Conservation (phyloP, 192 early-diverging fungal genomes). For the Backusella parvicylindrica region DNA sequence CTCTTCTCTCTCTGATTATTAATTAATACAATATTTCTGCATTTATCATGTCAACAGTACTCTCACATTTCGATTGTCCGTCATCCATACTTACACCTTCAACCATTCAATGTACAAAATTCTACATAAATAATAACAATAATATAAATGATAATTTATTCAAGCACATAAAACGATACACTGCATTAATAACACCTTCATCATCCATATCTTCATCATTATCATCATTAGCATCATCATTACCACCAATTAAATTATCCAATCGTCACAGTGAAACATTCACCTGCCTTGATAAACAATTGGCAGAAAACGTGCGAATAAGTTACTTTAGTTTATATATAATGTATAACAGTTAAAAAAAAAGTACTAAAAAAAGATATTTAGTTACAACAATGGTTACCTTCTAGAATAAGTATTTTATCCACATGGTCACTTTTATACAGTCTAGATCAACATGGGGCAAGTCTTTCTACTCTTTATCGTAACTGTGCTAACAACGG, state of each 20-base stretch:
- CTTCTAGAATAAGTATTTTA: conserved; percentile 68
- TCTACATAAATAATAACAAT: neutral
- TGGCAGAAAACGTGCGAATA: conserved; percentile 16
- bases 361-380: neutral
- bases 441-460: conserved; percentile 90
- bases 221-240: neutral
- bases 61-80: neutral
- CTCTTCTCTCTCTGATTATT: neutral
- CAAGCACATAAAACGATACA: neutral
- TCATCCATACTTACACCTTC: conserved; percentile 6
- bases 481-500: conserved; percentile 52
- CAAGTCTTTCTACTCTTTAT: conserved; percentile 82
- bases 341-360: neutral
- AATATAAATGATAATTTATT: neutral
- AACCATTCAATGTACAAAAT: conserved; percentile 15
- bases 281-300: neutral
- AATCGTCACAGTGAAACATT: conserved; percentile 4
- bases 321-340: neutral
- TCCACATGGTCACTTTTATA: conserved; percentile 82
- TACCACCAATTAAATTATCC: neutral
- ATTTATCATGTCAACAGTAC: conserved; percentile 4
- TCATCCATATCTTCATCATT: neutral
- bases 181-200: neutral
- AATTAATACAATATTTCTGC: neutral
- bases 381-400: conserved; percentile 46